Evolutionary conservation across 1,284 basidiomycete genomes (phyloP).

Genomic region (Afroboletus lepidellus): DNA sequence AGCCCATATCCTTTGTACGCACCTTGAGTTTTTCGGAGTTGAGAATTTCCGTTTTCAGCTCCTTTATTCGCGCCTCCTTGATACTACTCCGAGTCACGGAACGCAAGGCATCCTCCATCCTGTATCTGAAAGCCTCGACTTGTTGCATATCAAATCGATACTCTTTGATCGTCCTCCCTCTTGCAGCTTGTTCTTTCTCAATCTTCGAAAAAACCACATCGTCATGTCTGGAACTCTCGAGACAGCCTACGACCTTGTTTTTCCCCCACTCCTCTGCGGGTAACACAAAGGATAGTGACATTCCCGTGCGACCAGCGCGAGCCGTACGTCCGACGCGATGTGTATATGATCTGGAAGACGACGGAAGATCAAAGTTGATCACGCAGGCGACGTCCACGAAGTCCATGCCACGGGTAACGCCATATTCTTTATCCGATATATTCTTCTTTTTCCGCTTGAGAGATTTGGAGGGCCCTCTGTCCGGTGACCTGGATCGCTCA

Average conservation of each 20-base stretch:
- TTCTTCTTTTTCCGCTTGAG: conserved; percentile 42
- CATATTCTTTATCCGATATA: conserved; percentile 75
- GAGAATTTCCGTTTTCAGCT: conserved; percentile 90
- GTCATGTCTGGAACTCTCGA: conserved; percentile 71
- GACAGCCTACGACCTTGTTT: conserved; percentile 68
- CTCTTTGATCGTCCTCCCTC: conserved; percentile 81
- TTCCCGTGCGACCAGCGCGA: conserved; percentile 91
- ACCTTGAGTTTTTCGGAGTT: conserved; percentile 97
- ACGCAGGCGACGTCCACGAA: conserved; percentile 98
- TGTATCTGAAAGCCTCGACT: conserved; percentile 97
- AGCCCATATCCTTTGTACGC: conserved; percentile 17
- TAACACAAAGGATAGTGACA: conserved; percentile 90
- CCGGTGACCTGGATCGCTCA: conserved; percentile 32
- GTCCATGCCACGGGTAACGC: conserved; percentile 95
- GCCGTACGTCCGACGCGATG: conserved; percentile 97
- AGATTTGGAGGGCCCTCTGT: conserved; percentile 32
- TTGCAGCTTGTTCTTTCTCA: conserved; percentile 67
- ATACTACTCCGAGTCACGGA: conserved; percentile 86
- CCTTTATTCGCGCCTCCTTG: conserved; percentile 90
- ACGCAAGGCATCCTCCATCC: conserved; percentile 95
- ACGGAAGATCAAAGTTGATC: conserved; percentile 96
- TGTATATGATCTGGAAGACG: conserved; percentile 87
- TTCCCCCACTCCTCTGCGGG: conserved; percentile 75
- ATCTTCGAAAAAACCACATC: conserved; percentile 76
- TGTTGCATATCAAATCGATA: conserved; percentile 93